Evolutionary conservation across 2,329 filamentous ascomycete genomes (phyloP).

Genomic region (Fusarium anthophilum): DNA sequence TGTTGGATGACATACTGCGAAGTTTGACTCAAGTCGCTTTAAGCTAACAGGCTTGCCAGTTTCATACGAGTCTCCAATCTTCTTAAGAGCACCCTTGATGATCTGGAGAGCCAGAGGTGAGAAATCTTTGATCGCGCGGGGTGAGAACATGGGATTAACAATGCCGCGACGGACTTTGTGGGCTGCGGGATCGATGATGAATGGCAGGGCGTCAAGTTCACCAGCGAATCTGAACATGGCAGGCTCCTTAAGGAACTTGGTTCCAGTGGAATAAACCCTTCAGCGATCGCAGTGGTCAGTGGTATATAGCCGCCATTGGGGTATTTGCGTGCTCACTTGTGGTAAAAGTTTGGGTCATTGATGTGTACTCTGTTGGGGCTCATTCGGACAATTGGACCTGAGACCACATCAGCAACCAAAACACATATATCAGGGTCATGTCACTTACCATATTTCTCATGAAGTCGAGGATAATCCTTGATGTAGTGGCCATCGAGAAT

Average conservation of each 20-base stretch:
- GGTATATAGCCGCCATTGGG: fast-evolving
- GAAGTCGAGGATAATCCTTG: neutral
- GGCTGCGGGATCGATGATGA: neutral
- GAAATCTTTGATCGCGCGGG: neutral
- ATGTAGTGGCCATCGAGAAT: neutral
- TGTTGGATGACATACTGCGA: neutral
- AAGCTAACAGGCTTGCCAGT: neutral
- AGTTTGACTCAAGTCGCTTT: neutral
- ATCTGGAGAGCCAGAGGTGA: neutral
- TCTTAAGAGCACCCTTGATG: neutral
- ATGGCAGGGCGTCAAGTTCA: neutral
- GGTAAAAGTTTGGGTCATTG: neutral
- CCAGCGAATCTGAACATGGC: neutral
- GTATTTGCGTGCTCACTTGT: neutral
- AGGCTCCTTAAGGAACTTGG: neutral
- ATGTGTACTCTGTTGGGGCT: neutral
- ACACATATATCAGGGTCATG: fast-evolving
- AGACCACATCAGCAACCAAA: neutral
- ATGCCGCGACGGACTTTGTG: neutral
- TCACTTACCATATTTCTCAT: neutral
- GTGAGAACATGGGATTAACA: neutral
- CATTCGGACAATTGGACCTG: neutral
- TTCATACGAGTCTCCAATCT: neutral
- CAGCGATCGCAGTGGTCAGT: neutral
- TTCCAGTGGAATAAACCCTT: neutral